Evolutionary conservation across 2,329 filamentous ascomycete species (phyloP).

Genomic region (Aaosphaeria arxii): DNA sequence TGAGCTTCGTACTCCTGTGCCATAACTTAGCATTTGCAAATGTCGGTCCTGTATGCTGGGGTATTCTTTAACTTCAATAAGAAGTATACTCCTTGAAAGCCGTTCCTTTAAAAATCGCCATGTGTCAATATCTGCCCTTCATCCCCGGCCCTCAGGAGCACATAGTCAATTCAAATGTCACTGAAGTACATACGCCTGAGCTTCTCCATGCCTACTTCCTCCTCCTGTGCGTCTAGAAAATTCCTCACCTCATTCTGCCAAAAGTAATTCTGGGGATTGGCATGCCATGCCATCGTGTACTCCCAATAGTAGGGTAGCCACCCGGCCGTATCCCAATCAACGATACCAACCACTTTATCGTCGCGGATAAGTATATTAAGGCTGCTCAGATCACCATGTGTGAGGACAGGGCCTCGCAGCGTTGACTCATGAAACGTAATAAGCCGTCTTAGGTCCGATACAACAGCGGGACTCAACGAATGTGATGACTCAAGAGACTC

Average conservation of each 20-base stretch:
- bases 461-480: not conserved
- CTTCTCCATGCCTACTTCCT: slow-evolving; percentile 41
- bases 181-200: slow-evolving; percentile 5
- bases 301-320: slow-evolving; percentile 48
- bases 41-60: too few relatives aligned
- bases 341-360: slow-evolving; percentile 43
- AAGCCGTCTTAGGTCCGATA: not conserved
- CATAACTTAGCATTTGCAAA: too few relatives aligned
- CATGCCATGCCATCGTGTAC: slow-evolving; percentile 38
- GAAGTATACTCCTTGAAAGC: too few relatives aligned
- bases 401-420: not conserved
- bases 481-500: not conserved
- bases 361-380: slow-evolving; percentile 43
- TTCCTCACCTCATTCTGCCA: slow-evolving; percentile 23
- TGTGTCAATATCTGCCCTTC: not conserved
- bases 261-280: slow-evolving; percentile 25
- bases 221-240: slow-evolving; percentile 20
- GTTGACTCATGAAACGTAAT: not conserved
- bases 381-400: slow-evolving; percentile 40
- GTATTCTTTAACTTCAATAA: too few relatives aligned
- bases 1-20: too few relatives aligned
- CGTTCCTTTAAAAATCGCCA: not conserved
- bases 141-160: not conserved
- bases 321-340: slow-evolving; percentile 46
- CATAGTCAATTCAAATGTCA: not conserved